Conservation (phyloP, 2,329 filamentous ascomycete genomes). For the Bipolaris victoriae region DNA sequence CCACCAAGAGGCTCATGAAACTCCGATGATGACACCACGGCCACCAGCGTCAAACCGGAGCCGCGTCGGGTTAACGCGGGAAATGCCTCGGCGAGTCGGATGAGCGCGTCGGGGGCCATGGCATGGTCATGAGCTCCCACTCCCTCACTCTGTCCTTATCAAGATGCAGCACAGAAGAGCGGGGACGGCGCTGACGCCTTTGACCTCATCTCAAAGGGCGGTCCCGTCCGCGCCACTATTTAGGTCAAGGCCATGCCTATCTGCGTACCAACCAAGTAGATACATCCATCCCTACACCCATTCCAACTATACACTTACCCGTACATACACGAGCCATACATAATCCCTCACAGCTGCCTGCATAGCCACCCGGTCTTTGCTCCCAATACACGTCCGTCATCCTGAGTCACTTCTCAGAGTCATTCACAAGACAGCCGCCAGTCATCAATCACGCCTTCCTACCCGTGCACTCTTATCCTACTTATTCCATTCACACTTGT, state of each 20-base stretch:
- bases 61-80: constrained; percentile 28
- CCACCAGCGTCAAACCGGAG: constrained; percentile 35
- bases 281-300: no score
- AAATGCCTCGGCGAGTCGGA: constrained; percentile 42
- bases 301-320: constrained; percentile 6
- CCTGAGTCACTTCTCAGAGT: constrained; percentile 46
- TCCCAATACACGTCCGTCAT: constrained; percentile 23
- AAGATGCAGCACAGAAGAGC: constrained; percentile 30
- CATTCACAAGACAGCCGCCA: constrained; percentile 42
- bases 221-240: constrained; percentile 13
- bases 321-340: constrained; percentile 20
- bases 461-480: constrained; percentile 25
- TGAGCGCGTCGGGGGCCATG: constrained; percentile 6
- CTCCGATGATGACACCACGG: constrained; percentile 41
- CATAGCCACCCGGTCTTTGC: constrained; percentile 39
- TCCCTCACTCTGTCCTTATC: constrained; percentile 37
- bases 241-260: no score
- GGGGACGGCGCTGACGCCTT: constrained; percentile 35
- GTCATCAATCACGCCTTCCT: constrained; percentile 41
- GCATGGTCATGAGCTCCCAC: constrained; percentile 30
- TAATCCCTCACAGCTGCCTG: constrained; percentile 24
- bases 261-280: no score
- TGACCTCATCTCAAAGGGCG: constrained; percentile 34
- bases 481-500: no score
- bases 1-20: constrained; percentile 40